Evolutionary conservation across 139 green algal species (phyloP).

Genomic region (Yamagishiella unicocca): DNA sequence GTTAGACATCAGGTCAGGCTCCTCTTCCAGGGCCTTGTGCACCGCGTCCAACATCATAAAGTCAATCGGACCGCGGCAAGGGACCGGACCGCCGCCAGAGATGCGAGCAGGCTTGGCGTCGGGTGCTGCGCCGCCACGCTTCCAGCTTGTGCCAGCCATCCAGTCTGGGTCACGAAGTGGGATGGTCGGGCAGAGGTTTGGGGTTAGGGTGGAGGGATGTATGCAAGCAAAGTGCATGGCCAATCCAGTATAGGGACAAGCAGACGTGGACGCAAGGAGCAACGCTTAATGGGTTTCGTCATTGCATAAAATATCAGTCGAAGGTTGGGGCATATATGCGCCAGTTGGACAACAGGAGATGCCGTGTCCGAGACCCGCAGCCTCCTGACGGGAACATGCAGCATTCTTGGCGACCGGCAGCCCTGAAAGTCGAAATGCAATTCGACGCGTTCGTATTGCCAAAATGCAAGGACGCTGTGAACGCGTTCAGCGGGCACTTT

Average conservation of each 20-base stretch:
- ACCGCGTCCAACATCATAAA: constrained; percentile 4
- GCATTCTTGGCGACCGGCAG: no score
- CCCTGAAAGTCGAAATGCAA: no score
- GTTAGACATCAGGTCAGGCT: constrained; percentile 11
- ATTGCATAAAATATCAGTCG: no score
- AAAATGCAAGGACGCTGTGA: background rate
- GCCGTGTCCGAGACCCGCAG: no score
- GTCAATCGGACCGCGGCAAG: constrained; percentile 8
- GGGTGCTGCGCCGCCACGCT: constrained; percentile 8
- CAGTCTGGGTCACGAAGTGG: background rate
- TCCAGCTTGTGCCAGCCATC: background rate
- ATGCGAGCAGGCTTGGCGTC: background rate
- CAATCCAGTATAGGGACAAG: background rate
- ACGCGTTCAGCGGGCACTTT: background rate
- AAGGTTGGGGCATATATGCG: no score
- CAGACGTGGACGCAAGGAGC: background rate
- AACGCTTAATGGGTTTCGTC: background rate
- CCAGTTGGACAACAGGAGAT: no score
- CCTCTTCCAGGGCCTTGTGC: background rate
- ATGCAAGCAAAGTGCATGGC: background rate
- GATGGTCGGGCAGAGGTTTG: background rate
- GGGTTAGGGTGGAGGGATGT: background rate
- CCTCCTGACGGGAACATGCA: no score
- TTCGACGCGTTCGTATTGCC: background rate
- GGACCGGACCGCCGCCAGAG: background rate